Evolutionary conservation across 805 yeast species (phyloP).

Genomic region (Komagataella phaffii): DNA sequence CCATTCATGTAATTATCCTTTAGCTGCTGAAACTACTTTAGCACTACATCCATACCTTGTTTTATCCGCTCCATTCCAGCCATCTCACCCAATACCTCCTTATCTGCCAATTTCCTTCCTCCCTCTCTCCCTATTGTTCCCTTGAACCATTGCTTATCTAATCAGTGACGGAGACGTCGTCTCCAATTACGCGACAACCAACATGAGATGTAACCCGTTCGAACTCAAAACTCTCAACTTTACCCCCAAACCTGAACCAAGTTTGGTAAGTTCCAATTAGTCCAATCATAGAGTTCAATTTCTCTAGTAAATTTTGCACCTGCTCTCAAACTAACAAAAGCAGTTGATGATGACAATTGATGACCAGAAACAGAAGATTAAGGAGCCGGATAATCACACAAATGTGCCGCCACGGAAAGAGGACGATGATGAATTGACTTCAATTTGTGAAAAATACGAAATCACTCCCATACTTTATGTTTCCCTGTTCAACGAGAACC

Average conservation of each 20-base stretch:
- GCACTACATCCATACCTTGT: not conserved
- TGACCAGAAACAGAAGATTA: not conserved
- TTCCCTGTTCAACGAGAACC: constrained; percentile 24
- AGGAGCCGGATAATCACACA: not conserved
- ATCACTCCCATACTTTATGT: constrained; percentile 7
- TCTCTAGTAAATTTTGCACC: not conserved
- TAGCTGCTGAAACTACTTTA: not conserved
- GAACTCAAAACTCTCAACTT: not conserved
- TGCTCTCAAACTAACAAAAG: not conserved
- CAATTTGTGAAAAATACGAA: constrained; percentile 8
- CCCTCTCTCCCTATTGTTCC: not conserved
- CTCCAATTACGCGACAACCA: not conserved
- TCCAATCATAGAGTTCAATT: not conserved
- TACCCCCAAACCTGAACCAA: not conserved
- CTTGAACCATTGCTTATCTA: not conserved
- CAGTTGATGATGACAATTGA: not conserved
- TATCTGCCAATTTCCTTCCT: not conserved
- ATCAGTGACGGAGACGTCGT: not conserved
- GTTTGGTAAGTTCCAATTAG: not conserved
- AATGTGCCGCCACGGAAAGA: not conserved
- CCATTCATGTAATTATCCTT: not conserved
- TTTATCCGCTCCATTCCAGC: not conserved
- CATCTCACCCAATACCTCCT: not conserved
- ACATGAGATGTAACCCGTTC: not conserved
- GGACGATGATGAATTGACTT: constrained; percentile 4